Conservation (phyloP, 345 rosid genomes). For the Eucalyptus tenuipes region DNA sequence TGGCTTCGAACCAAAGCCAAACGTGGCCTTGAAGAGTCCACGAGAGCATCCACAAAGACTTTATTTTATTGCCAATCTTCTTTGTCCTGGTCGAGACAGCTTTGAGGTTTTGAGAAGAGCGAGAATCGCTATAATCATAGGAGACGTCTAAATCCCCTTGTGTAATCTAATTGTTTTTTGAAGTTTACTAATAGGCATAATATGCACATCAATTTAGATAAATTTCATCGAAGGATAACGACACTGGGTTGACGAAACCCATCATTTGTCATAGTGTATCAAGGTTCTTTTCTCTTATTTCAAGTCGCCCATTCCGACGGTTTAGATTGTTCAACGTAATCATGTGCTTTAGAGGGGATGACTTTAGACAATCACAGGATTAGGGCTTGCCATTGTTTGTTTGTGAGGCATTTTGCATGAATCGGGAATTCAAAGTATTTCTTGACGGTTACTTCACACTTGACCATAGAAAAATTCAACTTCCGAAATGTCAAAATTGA, state of each 20-base stretch:
- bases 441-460: too few species aligned
- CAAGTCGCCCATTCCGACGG: not conserved
- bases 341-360: not conserved
- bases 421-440: not conserved
- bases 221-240: not conserved
- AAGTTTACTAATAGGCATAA: not conserved
- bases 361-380: not conserved
- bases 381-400: not conserved
- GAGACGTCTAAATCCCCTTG: not conserved
- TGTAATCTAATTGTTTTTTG: not conserved
- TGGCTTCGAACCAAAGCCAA: not conserved
- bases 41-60: not conserved
- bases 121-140: not conserved
- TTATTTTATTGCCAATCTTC: not conserved
- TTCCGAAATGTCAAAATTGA: not conserved
- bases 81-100: not conserved
- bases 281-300: too few species aligned
- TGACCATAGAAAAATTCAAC: not conserved
- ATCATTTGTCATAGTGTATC: not conserved
- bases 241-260: fast-evolving
- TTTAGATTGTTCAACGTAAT: not conserved
- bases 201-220: not conserved
- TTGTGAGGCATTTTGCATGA: not conserved
- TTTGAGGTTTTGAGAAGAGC: not conserved
- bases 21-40: not conserved